Base-by-base conservation (phyloP, 768 basidiomycete genomes). In the Mycena vulgaris region DNA sequence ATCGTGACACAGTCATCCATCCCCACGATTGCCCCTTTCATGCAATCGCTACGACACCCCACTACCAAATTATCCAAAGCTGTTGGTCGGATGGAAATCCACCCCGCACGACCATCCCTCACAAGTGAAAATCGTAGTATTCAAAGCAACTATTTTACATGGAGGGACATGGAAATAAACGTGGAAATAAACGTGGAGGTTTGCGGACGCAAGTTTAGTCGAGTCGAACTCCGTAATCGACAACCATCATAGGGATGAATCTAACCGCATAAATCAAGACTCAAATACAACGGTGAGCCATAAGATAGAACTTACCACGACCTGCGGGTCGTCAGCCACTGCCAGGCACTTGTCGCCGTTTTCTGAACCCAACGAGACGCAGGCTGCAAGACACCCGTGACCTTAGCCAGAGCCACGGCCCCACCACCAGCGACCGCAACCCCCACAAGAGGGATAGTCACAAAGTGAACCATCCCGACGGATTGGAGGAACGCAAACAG, bases 401-500 rank as follows among this genome's bases (percentile, higher is more conserved):
- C 58, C 58, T 60, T 60, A 33, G 58, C 58, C 40, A 60, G 45
- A 47, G 28, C 58, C 45, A 60, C 58, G 42, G 42, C 60, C 60
- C 45, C 60, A 52, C 62, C 37, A 52, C 63, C 63, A 42, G 27
- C 63, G 28, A 63, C 63, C 49, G 30, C 51, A 55, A 52, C 51
- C 37, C 60, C 63, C 39, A 55, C 63, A 30, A 55, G 19, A 42
- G 63, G 61, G 19, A 63, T 63, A 40, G 63, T 53, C 51, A 63
- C 63, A 31, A 30, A 25, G 39, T 63, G 51, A 52, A 63, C 27
- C 63, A 63, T 63, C 63, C 63, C 63, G 37, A 52, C 51, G 51
- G 63, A 53, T 42, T 63, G 63, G 49, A 63, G 63, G 11, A 63
- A n/a, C 40, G 63, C 63, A 53, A 63, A 63, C 51, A 63, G 51